Conservation (phyloP, 306 rosid genomes). For the Cucumis melo region DNA sequence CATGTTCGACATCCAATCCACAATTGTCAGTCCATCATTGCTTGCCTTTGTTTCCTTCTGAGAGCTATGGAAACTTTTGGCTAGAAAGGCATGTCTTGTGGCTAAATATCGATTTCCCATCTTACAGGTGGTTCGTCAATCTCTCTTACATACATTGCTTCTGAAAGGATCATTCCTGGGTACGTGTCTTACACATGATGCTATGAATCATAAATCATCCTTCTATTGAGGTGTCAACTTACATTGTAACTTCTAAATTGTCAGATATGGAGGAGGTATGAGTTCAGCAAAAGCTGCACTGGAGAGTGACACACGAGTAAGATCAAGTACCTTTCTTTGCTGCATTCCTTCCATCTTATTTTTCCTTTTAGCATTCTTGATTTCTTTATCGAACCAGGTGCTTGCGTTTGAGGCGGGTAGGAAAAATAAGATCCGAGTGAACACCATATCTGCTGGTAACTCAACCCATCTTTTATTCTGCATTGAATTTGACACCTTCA, state of each 20-base stretch:
- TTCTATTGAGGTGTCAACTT: neutral
- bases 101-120: neutral
- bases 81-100: neutral
- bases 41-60: neutral
- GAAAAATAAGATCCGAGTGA: constrained; percentile 68
- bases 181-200: constrained; percentile 13
- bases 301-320: constrained; percentile 87
- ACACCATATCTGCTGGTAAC: constrained; percentile 82
- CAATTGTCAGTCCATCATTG: neutral
- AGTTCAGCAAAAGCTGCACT: constrained; percentile 98
- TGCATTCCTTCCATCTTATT: neutral
- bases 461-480: neutral
- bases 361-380: neutral
- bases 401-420: constrained; percentile 98
- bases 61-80: neutral
- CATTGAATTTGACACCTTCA: neutral
- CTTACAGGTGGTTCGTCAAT: constrained; percentile 76
- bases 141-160: constrained; percentile 91
- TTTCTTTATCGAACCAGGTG: constrained; percentile 35
- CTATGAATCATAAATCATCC: neutral
- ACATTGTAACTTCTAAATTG: neutral
- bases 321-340: neutral
- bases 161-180: constrained; percentile 97
- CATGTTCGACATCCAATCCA: neutral
- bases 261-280: constrained; percentile 98